These are phyloP conservation scores for Cutaneotrichosporon sp. DNA, from an alignment of 1,284 basidiomycete genomes.

Conservation along the genomic window DNA sequence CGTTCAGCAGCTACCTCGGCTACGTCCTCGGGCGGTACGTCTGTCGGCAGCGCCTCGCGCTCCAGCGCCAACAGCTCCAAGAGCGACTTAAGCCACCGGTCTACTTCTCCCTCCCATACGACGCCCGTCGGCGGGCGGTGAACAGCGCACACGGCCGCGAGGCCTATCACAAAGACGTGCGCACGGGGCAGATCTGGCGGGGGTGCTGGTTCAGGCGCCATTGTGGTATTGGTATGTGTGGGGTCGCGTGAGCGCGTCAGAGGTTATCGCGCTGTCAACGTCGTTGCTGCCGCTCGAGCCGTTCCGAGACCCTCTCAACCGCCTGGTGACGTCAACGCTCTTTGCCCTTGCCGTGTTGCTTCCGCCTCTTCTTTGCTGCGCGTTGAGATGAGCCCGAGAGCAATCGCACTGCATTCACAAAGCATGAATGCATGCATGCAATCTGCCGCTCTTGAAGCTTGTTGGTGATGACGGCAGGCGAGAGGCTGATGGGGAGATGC, in stretches of 20 bases:
- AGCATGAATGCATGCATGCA: no score
- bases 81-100: slow-evolving; percentile 35
- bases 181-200: slow-evolving; percentile 7
- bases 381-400: not conserved
- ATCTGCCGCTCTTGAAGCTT: no score
- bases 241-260: not conserved
- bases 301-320: not conserved
- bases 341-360: not conserved
- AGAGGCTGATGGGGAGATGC: no score
- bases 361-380: not conserved
- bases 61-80: slow-evolving; percentile 37
- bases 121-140: slow-evolving; percentile 18
- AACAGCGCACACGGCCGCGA: slow-evolving; percentile 32
- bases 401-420: not conserved
- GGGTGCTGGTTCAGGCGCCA: not conserved
- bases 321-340: not conserved
- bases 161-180: slow-evolving; percentile 30
- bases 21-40: slow-evolving; percentile 28
- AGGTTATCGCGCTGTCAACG: not conserved
- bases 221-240: not conserved
- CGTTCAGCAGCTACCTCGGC: slow-evolving; percentile 24
- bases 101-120: slow-evolving; percentile 10
- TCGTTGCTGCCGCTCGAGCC: not conserved
- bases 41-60: slow-evolving; percentile 27
- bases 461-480: no score